These are phyloP conservation scores for Mortierella hygrophila DNA, from an alignment of 192 early-diverging fungal genomes.

Conservation along the genomic window DNA sequence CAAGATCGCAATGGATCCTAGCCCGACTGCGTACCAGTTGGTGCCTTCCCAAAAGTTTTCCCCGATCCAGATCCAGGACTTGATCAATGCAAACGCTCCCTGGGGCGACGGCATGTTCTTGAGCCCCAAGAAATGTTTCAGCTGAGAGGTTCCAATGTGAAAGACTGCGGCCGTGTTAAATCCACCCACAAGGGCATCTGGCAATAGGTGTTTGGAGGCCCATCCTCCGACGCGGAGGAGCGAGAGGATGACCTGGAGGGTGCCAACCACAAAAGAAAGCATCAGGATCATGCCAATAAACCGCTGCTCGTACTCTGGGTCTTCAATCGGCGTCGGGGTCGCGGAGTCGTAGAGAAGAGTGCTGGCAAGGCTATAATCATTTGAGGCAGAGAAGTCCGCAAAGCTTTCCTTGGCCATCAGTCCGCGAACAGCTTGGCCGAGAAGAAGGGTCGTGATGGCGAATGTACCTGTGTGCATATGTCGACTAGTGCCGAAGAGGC, in stretches of 20 bases:
- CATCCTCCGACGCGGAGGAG: constrained; percentile 50
- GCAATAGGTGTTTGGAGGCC: constrained; percentile 51
- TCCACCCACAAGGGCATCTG: constrained; percentile 51
- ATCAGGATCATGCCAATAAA: constrained; percentile 54
- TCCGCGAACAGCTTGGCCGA: constrained; percentile 52
- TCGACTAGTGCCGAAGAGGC: constrained; percentile 55
- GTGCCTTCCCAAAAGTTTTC: constrained; percentile 23
- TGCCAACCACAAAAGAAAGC: constrained; percentile 51
- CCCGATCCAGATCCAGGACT: constrained; percentile 48
- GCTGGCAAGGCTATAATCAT: constrained; percentile 22
- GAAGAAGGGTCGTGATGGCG: constrained; percentile 53
- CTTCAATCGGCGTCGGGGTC: background rate
- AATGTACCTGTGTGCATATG: constrained; percentile 58
- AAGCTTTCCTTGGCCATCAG: constrained; percentile 28
- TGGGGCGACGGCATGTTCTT: constrained; percentile 28
- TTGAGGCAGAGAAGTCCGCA: background rate
- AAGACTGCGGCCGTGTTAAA: constrained; percentile 57
- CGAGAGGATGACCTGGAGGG: constrained; percentile 46
- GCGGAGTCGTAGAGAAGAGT: constrained; percentile 25
- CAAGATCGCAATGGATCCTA: constrained; percentile 39
- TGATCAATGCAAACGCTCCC: constrained; percentile 44
- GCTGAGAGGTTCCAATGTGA: constrained; percentile 54
- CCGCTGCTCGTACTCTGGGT: constrained; percentile 29
- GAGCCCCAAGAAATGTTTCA: constrained; percentile 54
- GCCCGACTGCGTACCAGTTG: constrained; percentile 45